Percentiles rank a stretch among this genome's conserved stretches.
phyloP scores from a whole-genome alignment of 495 filamentous ascomycete species.

The Penicillium roqueforti region DNA sequence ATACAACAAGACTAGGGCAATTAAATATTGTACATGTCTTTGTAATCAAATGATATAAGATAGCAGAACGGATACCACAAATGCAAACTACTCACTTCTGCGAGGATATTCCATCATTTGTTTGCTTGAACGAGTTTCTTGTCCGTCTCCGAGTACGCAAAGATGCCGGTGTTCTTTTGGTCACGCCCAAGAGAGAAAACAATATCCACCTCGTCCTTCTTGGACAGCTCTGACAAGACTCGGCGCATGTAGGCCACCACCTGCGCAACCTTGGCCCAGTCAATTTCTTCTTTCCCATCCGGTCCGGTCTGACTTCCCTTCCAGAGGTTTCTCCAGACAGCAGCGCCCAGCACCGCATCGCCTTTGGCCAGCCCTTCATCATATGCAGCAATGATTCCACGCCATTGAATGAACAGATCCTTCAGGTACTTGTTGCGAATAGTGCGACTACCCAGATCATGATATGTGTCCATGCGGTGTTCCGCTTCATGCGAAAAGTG shows the following conservation, averaged over 20 bases:
- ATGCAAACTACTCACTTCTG: background rate
- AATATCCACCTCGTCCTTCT: conserved; percentile 56
- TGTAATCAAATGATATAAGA: conserved; percentile 3
- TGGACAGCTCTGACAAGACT: conserved; percentile 58
- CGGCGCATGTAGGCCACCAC: conserved; percentile 77
- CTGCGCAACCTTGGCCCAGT: conserved; percentile 64
- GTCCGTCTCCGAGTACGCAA: conserved; percentile 34
- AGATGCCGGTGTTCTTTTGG: conserved; percentile 27
- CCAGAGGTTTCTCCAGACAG: conserved; percentile 92
- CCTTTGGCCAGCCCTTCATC: conserved; percentile 82
- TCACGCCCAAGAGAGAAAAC: conserved; percentile 30
- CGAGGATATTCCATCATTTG: conserved; percentile 12
- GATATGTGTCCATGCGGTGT: conserved; percentile 71
- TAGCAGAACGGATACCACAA: background rate
- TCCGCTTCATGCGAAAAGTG: conserved; percentile 93
- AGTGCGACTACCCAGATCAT: conserved; percentile 59
- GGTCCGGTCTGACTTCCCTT: conserved; percentile 52
- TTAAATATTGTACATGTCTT: conserved; percentile 25
- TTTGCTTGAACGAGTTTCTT: conserved; percentile 31
- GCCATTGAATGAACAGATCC: conserved; percentile 88
- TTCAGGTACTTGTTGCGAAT: conserved; percentile 83
- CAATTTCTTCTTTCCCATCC: conserved; percentile 51
- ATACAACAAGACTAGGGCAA: conserved; percentile 5
- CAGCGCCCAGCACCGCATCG: conserved; percentile 79
- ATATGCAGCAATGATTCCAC: conserved; percentile 75